Percentiles rank a stretch among this genome's conserved stretches.
phyloP scores from a whole-genome alignment of 75 land plant species.

The Pinus tabuliformis region DNA sequence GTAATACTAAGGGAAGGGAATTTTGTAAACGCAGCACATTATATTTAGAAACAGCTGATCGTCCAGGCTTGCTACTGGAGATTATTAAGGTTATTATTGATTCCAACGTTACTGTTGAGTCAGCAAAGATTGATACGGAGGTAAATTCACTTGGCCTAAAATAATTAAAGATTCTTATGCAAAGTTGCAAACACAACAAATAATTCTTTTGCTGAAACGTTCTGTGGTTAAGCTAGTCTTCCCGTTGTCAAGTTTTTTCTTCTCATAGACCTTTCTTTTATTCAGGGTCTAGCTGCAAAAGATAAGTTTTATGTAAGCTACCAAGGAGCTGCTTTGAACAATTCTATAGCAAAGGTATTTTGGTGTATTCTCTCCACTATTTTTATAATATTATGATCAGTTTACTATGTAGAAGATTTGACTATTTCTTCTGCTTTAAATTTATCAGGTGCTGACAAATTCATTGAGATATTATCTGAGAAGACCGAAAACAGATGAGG shows the following conservation, averaged over 20 bases:
- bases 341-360: constrained; percentile 68
- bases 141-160: constrained; percentile 24
- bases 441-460: constrained; percentile 76
- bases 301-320: constrained; percentile 96
- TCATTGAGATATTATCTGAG: constrained; percentile 85
- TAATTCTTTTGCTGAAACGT: not conserved
- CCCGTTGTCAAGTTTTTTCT: constrained; percentile 6
- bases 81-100: constrained; percentile 78
- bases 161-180: not conserved
- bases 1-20: too few relatives aligned
- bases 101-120: constrained; percentile 77
- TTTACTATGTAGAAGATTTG: not conserved
- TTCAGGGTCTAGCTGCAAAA: constrained; percentile 94
- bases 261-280: not conserved
- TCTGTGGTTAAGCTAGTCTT: not conserved
- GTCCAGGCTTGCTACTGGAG: constrained; percentile 88
- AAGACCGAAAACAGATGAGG: constrained; percentile 92
- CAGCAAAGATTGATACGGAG: constrained; percentile 96
- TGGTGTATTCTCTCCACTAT: not conserved
- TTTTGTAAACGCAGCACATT: constrained; percentile 53
- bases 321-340: constrained; percentile 61
- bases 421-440: not conserved
- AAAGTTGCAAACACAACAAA: too few relatives aligned
- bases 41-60: constrained; percentile 85
- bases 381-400: not conserved